Conservation (phyloP, 2,329 filamentous ascomycete species). For the Diaporthe aspalathi region DNA sequence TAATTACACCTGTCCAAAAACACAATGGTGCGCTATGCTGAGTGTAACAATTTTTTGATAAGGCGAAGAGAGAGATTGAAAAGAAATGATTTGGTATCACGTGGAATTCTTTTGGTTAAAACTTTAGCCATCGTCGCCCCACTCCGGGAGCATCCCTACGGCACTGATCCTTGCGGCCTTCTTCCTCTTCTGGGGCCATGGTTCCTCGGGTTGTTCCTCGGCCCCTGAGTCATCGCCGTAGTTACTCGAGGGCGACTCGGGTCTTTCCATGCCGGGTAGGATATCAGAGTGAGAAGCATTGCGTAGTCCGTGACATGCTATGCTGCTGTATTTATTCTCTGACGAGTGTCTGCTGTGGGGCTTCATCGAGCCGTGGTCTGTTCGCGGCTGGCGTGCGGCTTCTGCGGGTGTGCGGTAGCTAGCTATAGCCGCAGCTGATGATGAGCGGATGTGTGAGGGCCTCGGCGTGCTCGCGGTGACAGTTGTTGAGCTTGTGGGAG, state of each 20-base stretch:
- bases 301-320: neutral
- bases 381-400: slow-evolving; percentile 16
- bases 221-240: slow-evolving; percentile 39
- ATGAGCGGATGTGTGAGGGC: slow-evolving; percentile 35
- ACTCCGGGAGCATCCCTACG: slow-evolving; percentile 45
- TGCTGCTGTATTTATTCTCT: neutral
- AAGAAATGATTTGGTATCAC: neutral
- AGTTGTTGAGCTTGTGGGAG: slow-evolving; percentile 25
- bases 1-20: slow-evolving; percentile 5
- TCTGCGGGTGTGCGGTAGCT: neutral
- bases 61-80: neutral
- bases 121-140: slow-evolving; percentile 38
- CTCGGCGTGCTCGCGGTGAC: slow-evolving; percentile 27
- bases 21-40: slow-evolving; percentile 34
- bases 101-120: neutral
- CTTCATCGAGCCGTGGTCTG: slow-evolving; percentile 26
- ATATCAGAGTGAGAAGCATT: neutral
- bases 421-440: slow-evolving; percentile 29
- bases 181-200: slow-evolving; percentile 45
- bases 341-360: neutral
- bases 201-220: slow-evolving; percentile 32
- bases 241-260: slow-evolving; percentile 48
- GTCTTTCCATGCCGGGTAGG: slow-evolving; percentile 44
- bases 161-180: slow-evolving; percentile 51
- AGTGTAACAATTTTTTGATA: neutral